A percentile compares a stretch with the other conserved stretches of the same genome.
These are phyloP conservation scores for Pleomassaria siparia DNA, from an alignment of 2,329 filamentous ascomycete species.

Conservation along the genomic window DNA sequence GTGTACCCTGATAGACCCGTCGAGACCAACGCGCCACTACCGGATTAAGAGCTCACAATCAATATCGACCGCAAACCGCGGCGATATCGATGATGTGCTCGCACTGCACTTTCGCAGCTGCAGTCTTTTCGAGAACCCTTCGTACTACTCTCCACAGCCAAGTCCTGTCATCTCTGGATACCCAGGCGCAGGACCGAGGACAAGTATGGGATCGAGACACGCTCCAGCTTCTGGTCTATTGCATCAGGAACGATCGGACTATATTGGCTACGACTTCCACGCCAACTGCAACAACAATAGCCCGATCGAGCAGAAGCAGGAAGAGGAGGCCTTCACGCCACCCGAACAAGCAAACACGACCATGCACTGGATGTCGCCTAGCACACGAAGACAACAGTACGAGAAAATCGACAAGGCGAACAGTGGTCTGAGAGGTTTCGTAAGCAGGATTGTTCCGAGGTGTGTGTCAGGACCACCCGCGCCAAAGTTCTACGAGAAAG, in stretches of 20 bases:
- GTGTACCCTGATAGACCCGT: conserved; percentile 36
- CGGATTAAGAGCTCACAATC: conserved; percentile 38
- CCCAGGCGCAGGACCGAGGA: conserved; percentile 9
- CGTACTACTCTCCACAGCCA: conserved; percentile 25
- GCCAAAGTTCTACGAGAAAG: conserved; percentile 41
- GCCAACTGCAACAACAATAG: neutral
- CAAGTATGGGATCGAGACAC: conserved; percentile 5
- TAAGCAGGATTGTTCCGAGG: conserved; percentile 33
- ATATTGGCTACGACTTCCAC: conserved; percentile 14
- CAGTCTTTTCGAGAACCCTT: conserved; percentile 36
- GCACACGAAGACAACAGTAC: conserved; percentile 38
- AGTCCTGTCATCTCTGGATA: conserved; percentile 25
- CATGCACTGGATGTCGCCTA: conserved; percentile 42
- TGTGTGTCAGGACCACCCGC: conserved; percentile 33
- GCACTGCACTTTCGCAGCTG: conserved; percentile 44
- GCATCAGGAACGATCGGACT: conserved; percentile 9
- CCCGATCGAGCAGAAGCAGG: conserved; percentile 12
- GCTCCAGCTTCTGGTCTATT: neutral
- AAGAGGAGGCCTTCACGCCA: conserved; percentile 14
- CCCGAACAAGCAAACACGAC: conserved; percentile 23
- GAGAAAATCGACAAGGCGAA: conserved; percentile 41
- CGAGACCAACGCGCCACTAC: conserved; percentile 37
- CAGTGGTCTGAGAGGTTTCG: conserved; percentile 38
- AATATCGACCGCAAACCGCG: conserved; percentile 22
- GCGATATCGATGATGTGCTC: conserved; percentile 42